Conservation (phyloP, 2,329 filamentous ascomycete species). For the Ascocoryne sarcoides region DNA sequence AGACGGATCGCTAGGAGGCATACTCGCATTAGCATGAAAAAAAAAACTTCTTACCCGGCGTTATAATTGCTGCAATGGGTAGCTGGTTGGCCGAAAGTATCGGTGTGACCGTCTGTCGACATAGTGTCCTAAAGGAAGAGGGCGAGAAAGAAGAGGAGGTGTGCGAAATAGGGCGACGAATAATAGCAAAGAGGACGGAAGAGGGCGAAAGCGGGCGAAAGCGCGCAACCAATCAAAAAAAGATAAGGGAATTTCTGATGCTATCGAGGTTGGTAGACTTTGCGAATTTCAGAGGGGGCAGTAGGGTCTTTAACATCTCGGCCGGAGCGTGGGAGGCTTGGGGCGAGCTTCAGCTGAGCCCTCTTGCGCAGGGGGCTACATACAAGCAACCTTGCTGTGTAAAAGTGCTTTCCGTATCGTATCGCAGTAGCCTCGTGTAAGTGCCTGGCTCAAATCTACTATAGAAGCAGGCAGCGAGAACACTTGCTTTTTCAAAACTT, state of each 20-base stretch:
- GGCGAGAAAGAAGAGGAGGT: neutral
- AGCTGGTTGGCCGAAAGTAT: no score
- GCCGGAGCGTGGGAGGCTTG: neutral
- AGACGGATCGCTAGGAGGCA: no score
- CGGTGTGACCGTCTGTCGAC: no score
- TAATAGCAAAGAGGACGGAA: conserved; percentile 1
- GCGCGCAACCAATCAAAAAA: conserved; percentile 4
- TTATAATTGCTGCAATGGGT: conserved; percentile 2
- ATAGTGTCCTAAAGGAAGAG: no score
- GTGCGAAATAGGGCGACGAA: conserved; percentile 2
- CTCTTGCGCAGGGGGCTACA: no score
- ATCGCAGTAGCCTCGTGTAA: no score
- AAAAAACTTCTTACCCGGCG: conserved; percentile 10
- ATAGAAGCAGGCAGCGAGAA: no score
- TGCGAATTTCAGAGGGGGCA: conserved; percentile 1
- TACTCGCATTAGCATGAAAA: conserved; percentile 15
- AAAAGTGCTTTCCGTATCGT: no score
- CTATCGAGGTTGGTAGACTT: conserved; percentile 1
- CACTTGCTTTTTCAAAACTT: no score
- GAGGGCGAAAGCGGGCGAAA: conserved; percentile 3
- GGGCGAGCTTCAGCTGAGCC: no score
- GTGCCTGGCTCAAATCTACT: no score
- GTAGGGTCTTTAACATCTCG: conserved; percentile 3
- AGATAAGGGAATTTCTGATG: conserved; percentile 1
- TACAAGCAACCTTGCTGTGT: no score